A percentile compares a stretch with the other conserved stretches of the same genome.
These are phyloP conservation scores for Lolium rigidum DNA, from an alignment of 176 grass and related monocot species.

Conservation along the genomic window DNA sequence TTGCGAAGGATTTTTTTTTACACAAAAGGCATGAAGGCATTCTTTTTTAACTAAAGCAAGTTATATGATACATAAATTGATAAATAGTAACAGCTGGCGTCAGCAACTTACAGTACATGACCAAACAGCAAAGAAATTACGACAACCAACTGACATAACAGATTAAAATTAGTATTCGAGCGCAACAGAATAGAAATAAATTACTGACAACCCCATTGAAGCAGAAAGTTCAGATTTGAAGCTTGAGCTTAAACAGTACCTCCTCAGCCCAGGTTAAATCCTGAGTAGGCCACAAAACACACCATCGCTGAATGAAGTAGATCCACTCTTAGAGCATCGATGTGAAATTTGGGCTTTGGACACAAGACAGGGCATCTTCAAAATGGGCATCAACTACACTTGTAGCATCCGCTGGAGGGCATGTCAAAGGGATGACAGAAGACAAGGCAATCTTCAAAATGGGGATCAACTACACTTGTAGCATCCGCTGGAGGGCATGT, in stretches of 20 bases:
- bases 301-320: too few relatives aligned
- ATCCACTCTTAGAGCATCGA: too few relatives aligned
- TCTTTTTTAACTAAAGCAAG: background rate
- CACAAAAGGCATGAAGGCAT: background rate
- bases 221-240: too few relatives aligned
- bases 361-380: too few relatives aligned
- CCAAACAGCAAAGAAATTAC: background rate
- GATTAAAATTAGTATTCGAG: background rate
- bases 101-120: background rate
- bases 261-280: too few relatives aligned
- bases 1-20: background rate
- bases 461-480: too few relatives aligned
- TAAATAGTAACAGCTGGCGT: background rate
- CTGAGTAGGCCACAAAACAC: too few relatives aligned
- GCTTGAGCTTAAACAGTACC: too few relatives aligned
- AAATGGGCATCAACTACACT: background rate
- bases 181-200: background rate
- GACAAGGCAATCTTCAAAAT: too few relatives aligned
- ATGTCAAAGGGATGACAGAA: background rate
- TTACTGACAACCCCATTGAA: too few relatives aligned
- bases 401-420: background rate
- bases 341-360: too few relatives aligned
- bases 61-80: background rate
- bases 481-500: too few relatives aligned
- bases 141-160: background rate